phyloP scores from a whole-genome alignment of 2,329 filamentous ascomycete species.

The Alternaria incomplexa region DNA sequence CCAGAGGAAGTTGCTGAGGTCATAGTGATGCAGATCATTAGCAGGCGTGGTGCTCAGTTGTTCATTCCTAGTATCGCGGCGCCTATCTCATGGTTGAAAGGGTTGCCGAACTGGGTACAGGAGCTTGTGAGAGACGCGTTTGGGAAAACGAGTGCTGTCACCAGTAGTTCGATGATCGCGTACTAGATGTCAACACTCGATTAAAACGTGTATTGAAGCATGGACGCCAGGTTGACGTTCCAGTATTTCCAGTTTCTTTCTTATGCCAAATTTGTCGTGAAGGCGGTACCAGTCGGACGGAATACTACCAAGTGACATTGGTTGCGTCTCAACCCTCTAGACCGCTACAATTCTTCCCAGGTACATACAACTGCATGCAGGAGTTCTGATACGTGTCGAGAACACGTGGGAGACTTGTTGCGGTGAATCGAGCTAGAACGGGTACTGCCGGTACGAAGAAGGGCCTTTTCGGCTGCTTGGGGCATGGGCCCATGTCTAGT shows the following conservation, averaged over 20 bases:
- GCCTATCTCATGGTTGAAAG: constrained; percentile 4
- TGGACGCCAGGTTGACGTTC: not conserved
- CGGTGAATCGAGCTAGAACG: not conserved
- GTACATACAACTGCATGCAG: not conserved
- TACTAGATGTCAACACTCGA: not conserved
- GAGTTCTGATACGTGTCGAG: not conserved
- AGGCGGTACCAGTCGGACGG: not conserved
- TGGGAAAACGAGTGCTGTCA: constrained; percentile 7
- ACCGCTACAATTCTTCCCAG: not conserved
- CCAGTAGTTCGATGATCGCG: not conserved
- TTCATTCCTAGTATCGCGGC: constrained; percentile 20
- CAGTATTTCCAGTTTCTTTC: not conserved
- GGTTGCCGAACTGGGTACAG: constrained; percentile 1
- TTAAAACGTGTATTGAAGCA: not conserved
- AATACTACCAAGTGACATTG: not conserved
- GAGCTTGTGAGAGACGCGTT: constrained; percentile 4
- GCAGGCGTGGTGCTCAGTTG: constrained; percentile 43
- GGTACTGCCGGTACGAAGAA: not conserved
- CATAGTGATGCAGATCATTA: constrained; percentile 48
- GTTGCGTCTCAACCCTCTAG: not conserved
- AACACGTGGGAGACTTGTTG: not conserved
- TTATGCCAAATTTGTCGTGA: not conserved
- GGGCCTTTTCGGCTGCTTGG: not conserved
- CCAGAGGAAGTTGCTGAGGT: constrained; percentile 44
- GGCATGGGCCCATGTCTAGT: not conserved